These are phyloP conservation scores for Phytophthora crassamura DNA, from an alignment of 352 stramenopile genomes.

Conservation along the genomic window DNA sequence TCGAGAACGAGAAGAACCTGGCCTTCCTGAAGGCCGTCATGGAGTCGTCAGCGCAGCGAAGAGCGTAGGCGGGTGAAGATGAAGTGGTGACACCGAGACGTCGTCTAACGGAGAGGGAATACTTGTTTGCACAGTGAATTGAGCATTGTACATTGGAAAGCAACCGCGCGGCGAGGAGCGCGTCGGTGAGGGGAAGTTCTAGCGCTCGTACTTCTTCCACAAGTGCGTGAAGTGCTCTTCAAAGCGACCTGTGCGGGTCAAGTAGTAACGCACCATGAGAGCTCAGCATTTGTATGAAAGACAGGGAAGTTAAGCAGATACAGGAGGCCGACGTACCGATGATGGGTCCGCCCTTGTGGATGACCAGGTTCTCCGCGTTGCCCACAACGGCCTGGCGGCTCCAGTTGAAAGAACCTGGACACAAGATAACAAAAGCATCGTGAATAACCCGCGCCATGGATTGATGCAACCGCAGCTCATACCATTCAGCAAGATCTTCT, in stretches of 20 bases:
- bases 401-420: constrained; percentile 75
- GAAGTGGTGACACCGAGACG: neutral
- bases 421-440: neutral
- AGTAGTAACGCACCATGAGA: neutral
- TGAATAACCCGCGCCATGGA: neutral
- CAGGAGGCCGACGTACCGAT: constrained; percentile 37
- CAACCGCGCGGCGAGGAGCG: neutral
- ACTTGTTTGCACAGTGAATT: neutral
- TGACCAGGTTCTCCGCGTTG: constrained; percentile 73
- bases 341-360: constrained; percentile 58
- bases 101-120: neutral
- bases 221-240: constrained; percentile 68
- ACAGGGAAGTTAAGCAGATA: neutral
- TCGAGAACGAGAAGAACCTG: constrained; percentile 45
- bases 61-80: constrained; percentile 8
- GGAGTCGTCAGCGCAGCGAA: constrained; percentile 33
- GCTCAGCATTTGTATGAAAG: constrained; percentile 1
- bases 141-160: too few relatives aligned
- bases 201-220: constrained; percentile 63
- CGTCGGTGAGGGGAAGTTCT: constrained; percentile 1
- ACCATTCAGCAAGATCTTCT: constrained; percentile 66
- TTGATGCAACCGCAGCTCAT: neutral
- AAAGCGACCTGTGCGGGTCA: constrained; percentile 46
- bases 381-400: constrained; percentile 70
- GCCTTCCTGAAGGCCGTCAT: constrained; percentile 41